These are phyloP conservation scores for Boletales sp. DNA, from an alignment of 768 basidiomycete genomes.

Conservation along the genomic window DNA sequence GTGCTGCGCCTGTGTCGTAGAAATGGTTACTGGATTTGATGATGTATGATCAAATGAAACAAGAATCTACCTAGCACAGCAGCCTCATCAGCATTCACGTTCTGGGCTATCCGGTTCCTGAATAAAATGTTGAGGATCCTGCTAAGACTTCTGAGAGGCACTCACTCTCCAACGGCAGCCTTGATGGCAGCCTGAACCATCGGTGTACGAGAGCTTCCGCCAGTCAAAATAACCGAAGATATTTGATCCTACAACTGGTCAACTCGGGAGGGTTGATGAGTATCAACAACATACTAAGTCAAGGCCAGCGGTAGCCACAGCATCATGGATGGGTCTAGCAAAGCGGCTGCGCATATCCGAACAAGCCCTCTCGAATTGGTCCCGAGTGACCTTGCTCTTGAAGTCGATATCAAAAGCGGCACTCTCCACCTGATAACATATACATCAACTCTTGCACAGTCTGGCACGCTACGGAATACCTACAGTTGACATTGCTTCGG, in stretches of 20 bases:
- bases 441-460: neutral
- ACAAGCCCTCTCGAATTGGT: slow-evolving; percentile 74
- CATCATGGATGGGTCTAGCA: slow-evolving; percentile 70
- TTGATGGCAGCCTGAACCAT: slow-evolving; percentile 86
- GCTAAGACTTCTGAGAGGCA: slow-evolving; percentile 7
- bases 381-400: slow-evolving; percentile 69
- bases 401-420: slow-evolving; percentile 90
- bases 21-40: neutral
- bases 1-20: slow-evolving; percentile 59
- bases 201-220: slow-evolving; percentile 86
- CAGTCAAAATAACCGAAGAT: slow-evolving; percentile 88
- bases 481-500: slow-evolving; percentile 70
- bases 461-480: slow-evolving; percentile 18
- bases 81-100: slow-evolving; percentile 96
- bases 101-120: slow-evolving; percentile 83
- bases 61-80: slow-evolving; percentile 68
- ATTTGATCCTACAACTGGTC: slow-evolving; percentile 60
- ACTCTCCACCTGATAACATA: slow-evolving; percentile 67
- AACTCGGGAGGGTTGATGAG: neutral
- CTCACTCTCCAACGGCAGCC: slow-evolving; percentile 73
- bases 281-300: slow-evolving; percentile 47
- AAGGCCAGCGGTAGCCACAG: slow-evolving; percentile 62
- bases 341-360: slow-evolving; percentile 61
- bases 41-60: neutral
- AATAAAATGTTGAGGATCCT: neutral